Evolutionary conservation across 345 rosid species (phyloP), one percentile per base, ranked within the genome.

Genomic region (Dipteronia dyeriana): DNA sequence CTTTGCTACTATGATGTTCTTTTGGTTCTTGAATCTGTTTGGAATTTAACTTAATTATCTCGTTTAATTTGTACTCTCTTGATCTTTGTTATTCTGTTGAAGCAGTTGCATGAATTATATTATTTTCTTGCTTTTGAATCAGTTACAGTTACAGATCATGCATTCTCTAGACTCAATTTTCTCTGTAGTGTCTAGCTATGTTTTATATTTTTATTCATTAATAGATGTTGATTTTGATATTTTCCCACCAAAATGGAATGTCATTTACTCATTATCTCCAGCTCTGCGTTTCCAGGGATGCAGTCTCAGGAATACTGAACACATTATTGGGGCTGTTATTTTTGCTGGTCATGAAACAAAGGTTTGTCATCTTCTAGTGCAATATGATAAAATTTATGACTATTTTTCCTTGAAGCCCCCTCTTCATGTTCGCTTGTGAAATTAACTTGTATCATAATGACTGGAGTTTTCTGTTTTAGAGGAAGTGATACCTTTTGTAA

Each of bases 321-420:
- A 84, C 88, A 88, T 97, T 75, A 97, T 92, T 82, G 98, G 91
- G 74, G 88, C 90, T 65, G 97, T 94, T 76, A 87, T 97, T 70
- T 97, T 97, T 88, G 87, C 98, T 17, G 99, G 99, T 80, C 98
- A 88, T 51, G 98, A 94, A 89, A 91, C 99, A 71, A 97, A 97
- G 99, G 99, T 97, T 79, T 60, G 91, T 74, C 25, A 22, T 68
- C 56, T n/a, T 67, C 78, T 66, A 66, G 73, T 45, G 57, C 25
- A 53, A 41, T 25, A 66, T 54, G 56, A 19, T 49, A 57, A 51
- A 74, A 17, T 66, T 29, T 43, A 26, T 29, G 16, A 7, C 29
- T 22, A 11, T 61, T 31, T 63, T 41, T 66, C 10, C 47, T 68
- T 61, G 43, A 34, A n/a, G n/a, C 19, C 22, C 16, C 20, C 64